Conservation (phyloP, 495 filamentous ascomycete genomes). For the Cairneyella variabilis region DNA sequence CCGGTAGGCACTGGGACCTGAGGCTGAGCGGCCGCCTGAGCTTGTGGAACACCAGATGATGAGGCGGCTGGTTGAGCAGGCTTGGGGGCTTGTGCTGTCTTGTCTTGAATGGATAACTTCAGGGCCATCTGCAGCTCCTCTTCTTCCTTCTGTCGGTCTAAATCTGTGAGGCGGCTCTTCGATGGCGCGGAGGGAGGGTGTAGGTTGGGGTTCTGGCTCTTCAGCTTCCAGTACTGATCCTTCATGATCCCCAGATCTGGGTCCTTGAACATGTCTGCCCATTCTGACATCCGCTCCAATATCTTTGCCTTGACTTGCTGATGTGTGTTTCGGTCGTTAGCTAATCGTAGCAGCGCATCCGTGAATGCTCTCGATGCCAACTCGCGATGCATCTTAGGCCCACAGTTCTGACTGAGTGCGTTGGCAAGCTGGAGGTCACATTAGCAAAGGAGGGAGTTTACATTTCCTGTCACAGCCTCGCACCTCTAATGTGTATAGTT, state of each 20-base stretch:
- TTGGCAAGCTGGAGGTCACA: constrained; percentile 67
- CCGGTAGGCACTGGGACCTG: constrained; percentile 38
- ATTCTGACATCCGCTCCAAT: constrained; percentile 91
- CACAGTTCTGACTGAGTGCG: constrained; percentile 93
- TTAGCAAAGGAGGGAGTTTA: not conserved
- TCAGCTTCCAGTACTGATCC: constrained; percentile 86
- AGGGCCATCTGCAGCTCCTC: constrained; percentile 97
- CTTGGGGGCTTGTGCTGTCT: constrained; percentile 41
- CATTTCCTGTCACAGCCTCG: too few relatives aligned
- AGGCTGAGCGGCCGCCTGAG: constrained; percentile 25
- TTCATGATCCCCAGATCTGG: constrained; percentile 97
- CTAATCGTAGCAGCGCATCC: constrained; percentile 86
- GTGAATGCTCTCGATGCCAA: constrained; percentile 93
- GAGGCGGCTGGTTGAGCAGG: constrained; percentile 28
- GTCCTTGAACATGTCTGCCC: constrained; percentile 93
- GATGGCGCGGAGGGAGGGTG: constrained; percentile 89
- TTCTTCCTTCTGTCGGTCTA: constrained; percentile 92
- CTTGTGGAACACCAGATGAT: constrained; percentile 31
- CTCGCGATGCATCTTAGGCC: constrained; percentile 85
- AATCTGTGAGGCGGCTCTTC: constrained; percentile 84
- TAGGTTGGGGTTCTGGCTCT: constrained; percentile 80
- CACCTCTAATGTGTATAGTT: constrained; percentile 95
- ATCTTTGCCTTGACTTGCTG: constrained; percentile 96
- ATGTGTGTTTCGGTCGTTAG: constrained; percentile 92
- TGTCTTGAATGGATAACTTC: constrained; percentile 86